Evolutionary conservation across 176 grass and related monocot species (phyloP), one percentile per base, ranked within the genome.

Genomic region (Oryza longistaminata): DNA sequence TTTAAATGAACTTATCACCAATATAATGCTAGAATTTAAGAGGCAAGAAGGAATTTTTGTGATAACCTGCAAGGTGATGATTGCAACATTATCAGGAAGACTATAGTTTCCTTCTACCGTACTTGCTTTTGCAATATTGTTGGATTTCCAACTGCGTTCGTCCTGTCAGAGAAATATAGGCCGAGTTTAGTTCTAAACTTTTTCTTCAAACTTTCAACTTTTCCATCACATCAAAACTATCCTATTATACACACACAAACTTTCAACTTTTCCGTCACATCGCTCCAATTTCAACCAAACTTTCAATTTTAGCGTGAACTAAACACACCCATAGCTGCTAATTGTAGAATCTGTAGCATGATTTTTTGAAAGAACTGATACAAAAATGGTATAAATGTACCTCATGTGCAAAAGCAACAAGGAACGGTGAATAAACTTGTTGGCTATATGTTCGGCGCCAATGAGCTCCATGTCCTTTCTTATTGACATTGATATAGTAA

Each of bases 381-480:
- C n/a, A 77, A 33, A 76, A 35, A 75, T 29, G 39, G 74, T 49
- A n/a, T 17, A 61, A 76, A 82, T 68, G 66, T 91, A 97, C 90
- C 92, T 91, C 95, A 64, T 97, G 75, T 72, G 87, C 61, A 66
- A 97, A 97, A 77, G 92, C 95, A 80, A 94, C 69, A 82, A 97
- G 95, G 93, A 94, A 87, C 11, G 92, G 88, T 25, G 95, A 97
- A 78, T 97, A 94, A 69, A 93, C 86, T 93, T 94, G 79, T 79
- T 97, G 95, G 60, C 92, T 88, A 85, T 73, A 74, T 84, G 87
- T 94, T 79, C 92, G 80, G 39, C 95, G 89, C 90, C 95, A 94
- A 65, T 91, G 83, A 62, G 92, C 89, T 82, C 95, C 95, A 77
- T 87, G 82, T 81, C 90, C 92, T 66, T 91, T 74, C 75, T 91